Base-by-base conservation (phyloP, 2,329 filamentous ascomycete genomes). In the Monilinia polystroma region DNA sequence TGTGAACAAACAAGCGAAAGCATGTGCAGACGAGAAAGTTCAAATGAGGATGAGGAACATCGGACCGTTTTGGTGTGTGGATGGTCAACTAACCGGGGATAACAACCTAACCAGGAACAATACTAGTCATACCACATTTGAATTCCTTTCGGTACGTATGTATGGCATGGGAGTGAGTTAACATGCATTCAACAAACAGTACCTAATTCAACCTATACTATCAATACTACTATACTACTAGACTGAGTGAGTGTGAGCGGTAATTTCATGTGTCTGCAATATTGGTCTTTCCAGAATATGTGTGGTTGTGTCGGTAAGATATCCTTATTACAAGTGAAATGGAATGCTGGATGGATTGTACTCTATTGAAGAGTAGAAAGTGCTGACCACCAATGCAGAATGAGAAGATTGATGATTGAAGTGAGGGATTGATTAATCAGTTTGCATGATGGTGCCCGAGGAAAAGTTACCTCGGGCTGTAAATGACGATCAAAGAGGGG, bases 41-140 rank as follows among this genome's bases (percentile, higher is more conserved):
- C 68, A 63, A 67, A 65, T 53, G 59, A 63, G 65, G 51, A 35
- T 32, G 45, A 60, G 63, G 64, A 65, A 65, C 64, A 70, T 70
- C 69, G 62, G 64, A 63, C 64, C 64, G 64, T 68, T 41, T 63
- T 68, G 52, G 53, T 43, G 29, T 35, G 62, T 59, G 23, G 32
- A 47, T 64, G 51, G 59, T 58, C 38, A 60, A 55, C 47, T n/a
- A 55, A 23, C 35, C 35, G 18, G 49, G 60, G 26, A 49, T 16
- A 54, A 35, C 6, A 43, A 54, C 35, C 23, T 23, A 52, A 29
- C 23, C 47, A 63, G 59, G 38, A 58, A 43, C 49, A 53, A 38
- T 60, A 51, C 45, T 51, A 45, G 32, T 38, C 32, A n/a, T 51
- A 62, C 45, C 58, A 51, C n/a, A 52, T 26, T 49, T 49, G 32